Base-by-base conservation (phyloP, 306 rosid species). In the Cyamopsis tetragonoloba region DNA sequence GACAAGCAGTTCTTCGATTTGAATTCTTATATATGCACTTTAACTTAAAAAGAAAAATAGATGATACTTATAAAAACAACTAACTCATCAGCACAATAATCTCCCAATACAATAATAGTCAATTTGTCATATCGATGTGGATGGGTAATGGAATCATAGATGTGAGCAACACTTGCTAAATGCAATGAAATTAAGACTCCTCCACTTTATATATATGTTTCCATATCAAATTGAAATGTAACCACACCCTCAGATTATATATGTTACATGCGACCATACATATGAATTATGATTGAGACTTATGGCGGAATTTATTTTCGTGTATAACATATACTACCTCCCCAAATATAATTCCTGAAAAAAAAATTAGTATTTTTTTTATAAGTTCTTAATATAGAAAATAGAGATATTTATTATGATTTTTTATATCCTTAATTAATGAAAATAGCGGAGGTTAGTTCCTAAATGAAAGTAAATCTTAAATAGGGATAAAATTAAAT, bases 221-320 rank as follows among this genome's bases (percentile, higher is more conserved):
- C 43, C 34, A 27, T 54, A 43, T 39, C 44, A 35, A 50, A 22
- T 55, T 10, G 43, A 55, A 51, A 22, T 47, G 13, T 31, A 47
- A 65, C 70, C 5, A 19, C 51, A 20, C 34, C 53, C 27, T 27
- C 1, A 53, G 6, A 42, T 39, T 39, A 24, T 61, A 22, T 26
- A 15, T 15, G 37, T 9, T 32, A 3, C n/a, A 19, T 35, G 39
- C 62, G 50, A 35, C 31, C 18, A 35, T 37, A 22, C n/a, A n/a
- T n/a, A n/a, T n/a, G n/a, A n/a, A n/a, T n/a, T 42, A 23, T 63
- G 69, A 63, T 63, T 43, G 18, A 14, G 55, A 63, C 68, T 42
- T 50, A 5, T n/a, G 17, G 18, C 5, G 8, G 17, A 50, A 23
- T 12, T 11, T n/a, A n/a, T n/a, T n/a, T n/a, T n/a, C 7, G 11